phyloP scores from a whole-genome alignment of 2,329 filamentous ascomycete species.

The Nectriaceae sp. region DNA sequence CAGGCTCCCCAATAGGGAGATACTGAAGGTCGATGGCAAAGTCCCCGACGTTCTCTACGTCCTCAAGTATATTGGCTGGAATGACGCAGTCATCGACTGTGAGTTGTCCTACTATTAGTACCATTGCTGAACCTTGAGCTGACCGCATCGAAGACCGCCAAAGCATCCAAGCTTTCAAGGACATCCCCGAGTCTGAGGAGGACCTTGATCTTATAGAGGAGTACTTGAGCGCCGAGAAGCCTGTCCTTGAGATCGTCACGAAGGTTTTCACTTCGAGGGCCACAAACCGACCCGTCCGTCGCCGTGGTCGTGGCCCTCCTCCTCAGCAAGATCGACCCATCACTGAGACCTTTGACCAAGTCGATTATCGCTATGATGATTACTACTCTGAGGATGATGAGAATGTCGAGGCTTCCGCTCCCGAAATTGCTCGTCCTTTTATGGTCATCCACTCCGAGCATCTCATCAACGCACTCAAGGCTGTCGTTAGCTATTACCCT shows the following conservation, averaged over 20 bases:
- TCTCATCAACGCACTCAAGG: slow-evolving; percentile 49
- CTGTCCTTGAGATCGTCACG: slow-evolving; percentile 47
- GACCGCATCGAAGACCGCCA: slow-evolving; percentile 33
- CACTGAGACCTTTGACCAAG: slow-evolving; percentile 28
- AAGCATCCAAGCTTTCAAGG: slow-evolving; percentile 39
- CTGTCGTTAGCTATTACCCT: slow-evolving; percentile 52
- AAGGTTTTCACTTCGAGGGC: slow-evolving; percentile 32
- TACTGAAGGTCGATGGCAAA: slow-evolving; percentile 34
- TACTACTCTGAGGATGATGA: slow-evolving; percentile 26
- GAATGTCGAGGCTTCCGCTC: slow-evolving; percentile 25
- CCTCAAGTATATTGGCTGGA: slow-evolving; percentile 39
- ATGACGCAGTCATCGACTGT: slow-evolving; percentile 39
- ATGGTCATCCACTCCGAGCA: slow-evolving; percentile 48
- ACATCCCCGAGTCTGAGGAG: slow-evolving; percentile 31
- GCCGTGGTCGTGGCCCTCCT: slow-evolving; percentile 6
- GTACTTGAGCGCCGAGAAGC: slow-evolving; percentile 24
- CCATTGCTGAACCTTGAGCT: too few species aligned
- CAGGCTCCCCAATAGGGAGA: slow-evolving; percentile 5
- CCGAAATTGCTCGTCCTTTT: slow-evolving; percentile 34
- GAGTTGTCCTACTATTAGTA: slow-evolving; percentile 16
- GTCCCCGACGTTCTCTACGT: slow-evolving; percentile 45
- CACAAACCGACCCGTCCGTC: slow-evolving; percentile 4
- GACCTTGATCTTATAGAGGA: slow-evolving; percentile 20
- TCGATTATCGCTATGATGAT: slow-evolving; percentile 27
- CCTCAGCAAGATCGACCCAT: slow-evolving; percentile 28